These are phyloP conservation scores for Wickerhamiella sorbophila DNA, from an alignment of 805 yeast species.

Conservation along the genomic window DNA sequence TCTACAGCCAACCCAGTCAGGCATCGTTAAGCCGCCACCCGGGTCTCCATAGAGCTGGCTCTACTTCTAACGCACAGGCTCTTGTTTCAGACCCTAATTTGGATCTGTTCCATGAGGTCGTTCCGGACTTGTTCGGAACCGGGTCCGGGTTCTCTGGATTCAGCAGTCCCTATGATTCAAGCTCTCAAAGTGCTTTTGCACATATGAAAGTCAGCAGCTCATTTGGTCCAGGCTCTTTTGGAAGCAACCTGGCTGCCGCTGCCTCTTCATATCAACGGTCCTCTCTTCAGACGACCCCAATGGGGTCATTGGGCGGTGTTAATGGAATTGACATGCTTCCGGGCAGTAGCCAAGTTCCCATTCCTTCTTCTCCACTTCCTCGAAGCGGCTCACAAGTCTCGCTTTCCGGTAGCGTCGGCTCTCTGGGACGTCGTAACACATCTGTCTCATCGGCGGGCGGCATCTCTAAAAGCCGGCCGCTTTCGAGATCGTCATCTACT, in stretches of 20 bases:
- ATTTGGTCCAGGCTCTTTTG: not conserved
- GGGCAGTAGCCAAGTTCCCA: not conserved
- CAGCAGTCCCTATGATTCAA: not conserved
- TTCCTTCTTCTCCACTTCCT: not conserved
- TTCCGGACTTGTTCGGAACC: not conserved
- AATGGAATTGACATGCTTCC: not conserved
- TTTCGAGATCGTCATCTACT: conserved; percentile 2
- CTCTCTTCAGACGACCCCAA: not conserved
- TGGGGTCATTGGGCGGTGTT: not conserved
- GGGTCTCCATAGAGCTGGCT: not conserved
- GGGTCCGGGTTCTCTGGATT: not conserved
- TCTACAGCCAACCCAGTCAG: conserved; percentile 2
- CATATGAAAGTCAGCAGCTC: not conserved
- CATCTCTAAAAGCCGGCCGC: not conserved
- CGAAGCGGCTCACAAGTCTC: conserved; percentile 1
- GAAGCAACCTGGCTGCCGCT: not conserved
- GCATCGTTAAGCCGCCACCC: not conserved
- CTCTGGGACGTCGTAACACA: not conserved
- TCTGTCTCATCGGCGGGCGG: not conserved
- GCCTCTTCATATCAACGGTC: not conserved
- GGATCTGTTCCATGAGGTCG: conserved; percentile 1
- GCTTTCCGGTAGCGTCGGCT: not conserved
- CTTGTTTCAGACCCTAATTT: not conserved
- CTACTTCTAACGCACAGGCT: not conserved
- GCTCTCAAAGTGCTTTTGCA: not conserved